These are phyloP conservation scores for Neltuma alba DNA, from an alignment of 306 rosid species.

Conservation along the genomic window DNA sequence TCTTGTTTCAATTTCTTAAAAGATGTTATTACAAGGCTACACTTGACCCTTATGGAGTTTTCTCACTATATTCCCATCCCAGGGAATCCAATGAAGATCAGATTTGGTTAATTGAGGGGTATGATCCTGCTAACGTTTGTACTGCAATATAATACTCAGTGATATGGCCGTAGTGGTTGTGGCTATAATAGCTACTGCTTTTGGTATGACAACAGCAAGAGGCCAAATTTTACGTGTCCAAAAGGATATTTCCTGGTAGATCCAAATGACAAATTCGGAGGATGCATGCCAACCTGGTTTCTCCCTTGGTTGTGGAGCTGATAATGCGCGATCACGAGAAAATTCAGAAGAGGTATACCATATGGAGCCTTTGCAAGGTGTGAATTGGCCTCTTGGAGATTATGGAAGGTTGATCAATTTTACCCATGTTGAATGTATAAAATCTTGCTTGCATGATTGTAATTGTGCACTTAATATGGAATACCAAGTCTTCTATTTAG, in stretches of 20 bases:
- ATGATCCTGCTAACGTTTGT: too few species aligned
- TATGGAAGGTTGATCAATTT: conserved; percentile 30
- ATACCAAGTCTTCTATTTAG: too few species aligned
- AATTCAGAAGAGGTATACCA: conserved; percentile 30
- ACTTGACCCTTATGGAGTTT: too few species aligned
- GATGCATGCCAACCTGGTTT: conserved; percentile 42
- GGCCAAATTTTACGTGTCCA: conserved; percentile 46
- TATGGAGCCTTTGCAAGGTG: background rate
- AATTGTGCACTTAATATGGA: too few species aligned
- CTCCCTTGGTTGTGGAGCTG: conserved; percentile 43
- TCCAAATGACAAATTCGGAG: conserved; percentile 42
- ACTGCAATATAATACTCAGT: too few species aligned
- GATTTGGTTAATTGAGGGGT: too few species aligned
- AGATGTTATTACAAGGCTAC: too few species aligned
- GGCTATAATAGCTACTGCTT: too few species aligned
- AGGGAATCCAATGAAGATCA: too few species aligned
- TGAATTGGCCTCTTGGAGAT: conserved; percentile 38
- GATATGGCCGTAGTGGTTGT: too few species aligned
- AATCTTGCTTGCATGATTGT: conserved; percentile 47
- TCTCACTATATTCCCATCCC: too few species aligned
- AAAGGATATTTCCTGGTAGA: conserved; percentile 44
- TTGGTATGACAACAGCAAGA: conserved; percentile 30
- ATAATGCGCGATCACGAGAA: conserved; percentile 12
- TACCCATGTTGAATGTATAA: conserved; percentile 25
- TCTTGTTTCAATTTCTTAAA: too few species aligned